These are phyloP conservation scores for Fusarium dimerum DNA, from an alignment of 2,329 filamentous ascomycete genomes.

Conservation along the genomic window DNA sequence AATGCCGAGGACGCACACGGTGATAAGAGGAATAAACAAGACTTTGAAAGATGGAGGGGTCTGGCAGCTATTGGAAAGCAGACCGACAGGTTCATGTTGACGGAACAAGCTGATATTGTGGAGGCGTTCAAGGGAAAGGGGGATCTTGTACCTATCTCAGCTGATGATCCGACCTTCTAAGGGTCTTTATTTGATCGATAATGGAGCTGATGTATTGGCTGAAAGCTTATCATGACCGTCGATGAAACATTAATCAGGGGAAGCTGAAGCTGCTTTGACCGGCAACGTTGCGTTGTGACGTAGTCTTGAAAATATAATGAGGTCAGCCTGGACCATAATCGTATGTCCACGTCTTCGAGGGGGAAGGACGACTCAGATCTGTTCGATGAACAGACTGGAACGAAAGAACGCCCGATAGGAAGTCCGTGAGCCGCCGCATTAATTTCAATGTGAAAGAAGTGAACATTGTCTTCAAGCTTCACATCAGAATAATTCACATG, in stretches of 20 bases:
- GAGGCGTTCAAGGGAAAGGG: conserved; percentile 53
- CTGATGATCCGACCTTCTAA: conserved; percentile 17
- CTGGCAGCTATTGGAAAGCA: conserved; percentile 51
- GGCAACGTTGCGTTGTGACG: too few relatives aligned
- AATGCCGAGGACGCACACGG: conserved; percentile 51
- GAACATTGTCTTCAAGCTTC: too few relatives aligned
- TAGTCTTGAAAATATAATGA: too few relatives aligned
- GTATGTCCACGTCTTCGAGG: too few relatives aligned
- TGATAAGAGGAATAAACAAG: conserved; percentile 53
- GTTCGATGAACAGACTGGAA: too few relatives aligned
- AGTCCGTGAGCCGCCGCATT: too few relatives aligned
- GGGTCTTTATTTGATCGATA: not conserved
- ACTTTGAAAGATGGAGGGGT: conserved; percentile 53
- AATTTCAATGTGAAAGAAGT: too few relatives aligned
- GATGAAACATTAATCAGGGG: not conserved
- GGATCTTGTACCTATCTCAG: conserved; percentile 45
- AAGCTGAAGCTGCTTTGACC: not conserved
- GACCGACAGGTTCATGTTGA: conserved; percentile 50
- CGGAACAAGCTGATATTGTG: conserved; percentile 54
- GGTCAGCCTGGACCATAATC: too few relatives aligned
- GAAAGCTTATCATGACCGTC: too few relatives aligned
- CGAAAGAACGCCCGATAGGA: too few relatives aligned
- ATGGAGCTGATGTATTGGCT: not conserved
- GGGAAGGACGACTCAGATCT: too few relatives aligned
- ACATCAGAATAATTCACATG: too few relatives aligned